Base-by-base conservation (phyloP, 2,329 filamentous ascomycete species). In the Colletotrichum australisinense region DNA sequence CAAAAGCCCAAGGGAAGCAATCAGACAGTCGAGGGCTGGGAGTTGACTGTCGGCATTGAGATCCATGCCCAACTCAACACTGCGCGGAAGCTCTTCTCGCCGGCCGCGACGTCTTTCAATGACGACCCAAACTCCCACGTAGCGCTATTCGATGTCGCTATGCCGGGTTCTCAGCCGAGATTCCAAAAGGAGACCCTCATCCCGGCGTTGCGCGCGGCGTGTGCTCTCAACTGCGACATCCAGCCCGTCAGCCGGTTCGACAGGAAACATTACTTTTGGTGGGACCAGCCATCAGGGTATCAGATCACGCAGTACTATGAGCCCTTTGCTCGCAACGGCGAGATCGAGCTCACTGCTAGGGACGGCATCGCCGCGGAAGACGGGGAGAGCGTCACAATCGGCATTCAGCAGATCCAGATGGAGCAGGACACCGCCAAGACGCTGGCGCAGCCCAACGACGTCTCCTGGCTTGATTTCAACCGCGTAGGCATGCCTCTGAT, bases 351-450 rank as follows among this genome's bases (percentile, higher is more conserved):
- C 6, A 89, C 88, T 52, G 84, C 90, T 4, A 88, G 95, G 71
- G 96, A 98, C 79, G 95, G 95, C 1, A 94, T 98, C 74, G 92
- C 93, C 0, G 86, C 90, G 0, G 89, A 94, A 77, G 93, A 95
- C 77, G 93, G 93, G 1, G 87, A 92, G 22, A 84, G 87, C n/a
- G 84, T 98, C 24, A 87, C 86, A 0, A 88, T 99, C 63, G 92
- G 93, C 35, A 97, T 99, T 79, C 94, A 97, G 82, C 97, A 98
- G 82, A 89, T 99, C 9, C 97, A 99, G 83, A 92, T 99, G 86
- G 97, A 99, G 84, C 97, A 99, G 83, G 97, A 99, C 81, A 98
- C 97, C 1, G 97, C 95, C 76, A 98, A 98, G 83, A 98, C 96
- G 1, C 89, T 95, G 52, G 92, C 94, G 32, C 92, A 96, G 77